These are phyloP conservation scores for Solanum habrochaites DNA, from an alignment of 257 asterid genomes.

Conservation along the genomic window DNA sequence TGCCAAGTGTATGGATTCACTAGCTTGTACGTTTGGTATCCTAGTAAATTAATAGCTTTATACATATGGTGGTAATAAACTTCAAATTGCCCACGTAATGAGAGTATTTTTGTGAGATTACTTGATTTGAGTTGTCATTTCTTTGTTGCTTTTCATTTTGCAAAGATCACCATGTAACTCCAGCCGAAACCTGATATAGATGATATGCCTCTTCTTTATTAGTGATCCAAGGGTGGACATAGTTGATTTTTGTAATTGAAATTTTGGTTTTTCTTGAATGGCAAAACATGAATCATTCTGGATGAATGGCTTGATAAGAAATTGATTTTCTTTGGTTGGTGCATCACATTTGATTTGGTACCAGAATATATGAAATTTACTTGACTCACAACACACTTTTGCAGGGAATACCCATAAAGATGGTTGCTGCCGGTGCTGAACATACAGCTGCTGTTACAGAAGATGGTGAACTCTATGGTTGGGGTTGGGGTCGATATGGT, in stretches of 20 bases:
- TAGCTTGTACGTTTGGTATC: not conserved
- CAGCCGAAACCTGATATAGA: not conserved
- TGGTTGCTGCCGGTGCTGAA: constrained; percentile 99
- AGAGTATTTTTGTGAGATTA: not conserved
- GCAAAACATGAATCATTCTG: not conserved
- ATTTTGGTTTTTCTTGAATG: not conserved
- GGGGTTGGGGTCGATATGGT: constrained; percentile 99
- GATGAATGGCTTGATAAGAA: not conserved
- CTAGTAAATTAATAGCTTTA: not conserved
- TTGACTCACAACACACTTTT: not conserved
- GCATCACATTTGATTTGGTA: not conserved
- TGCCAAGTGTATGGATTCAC: not conserved
- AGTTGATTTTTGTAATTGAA: not conserved
- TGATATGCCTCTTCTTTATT: not conserved
- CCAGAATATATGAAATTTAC: not conserved
- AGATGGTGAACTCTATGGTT: constrained; percentile 92
- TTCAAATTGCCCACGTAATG: not conserved
- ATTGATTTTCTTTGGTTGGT: not conserved
- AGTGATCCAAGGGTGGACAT: not conserved
- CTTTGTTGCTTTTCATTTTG: not conserved
- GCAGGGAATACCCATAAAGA: constrained; percentile 73
- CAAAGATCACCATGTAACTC: not conserved
- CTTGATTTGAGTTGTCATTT: not conserved
- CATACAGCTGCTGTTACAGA: constrained; percentile 98
- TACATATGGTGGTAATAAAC: not conserved